phyloP scores from a whole-genome alignment of 495 filamentous ascomycete genomes.

The Venustampulla echinocandica region DNA sequence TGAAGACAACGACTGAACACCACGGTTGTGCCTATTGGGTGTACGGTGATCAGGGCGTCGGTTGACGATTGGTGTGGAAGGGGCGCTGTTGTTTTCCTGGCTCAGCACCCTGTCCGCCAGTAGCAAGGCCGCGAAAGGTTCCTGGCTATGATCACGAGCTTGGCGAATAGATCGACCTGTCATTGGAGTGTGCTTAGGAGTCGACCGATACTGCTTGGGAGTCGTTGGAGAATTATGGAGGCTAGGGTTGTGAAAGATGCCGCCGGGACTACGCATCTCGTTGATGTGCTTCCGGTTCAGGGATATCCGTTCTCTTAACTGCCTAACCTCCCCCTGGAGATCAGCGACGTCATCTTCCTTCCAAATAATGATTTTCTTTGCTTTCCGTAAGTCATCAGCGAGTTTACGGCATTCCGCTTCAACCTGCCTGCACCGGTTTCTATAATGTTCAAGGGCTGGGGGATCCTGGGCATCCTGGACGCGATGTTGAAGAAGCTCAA shows the following conservation, averaged over 20 bases:
- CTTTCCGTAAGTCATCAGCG: constrained; percentile 55
- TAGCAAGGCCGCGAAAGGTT: constrained; percentile 63
- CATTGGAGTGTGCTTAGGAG: constrained; percentile 32
- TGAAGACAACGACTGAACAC: constrained; percentile 69
- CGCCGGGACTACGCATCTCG: constrained; percentile 49
- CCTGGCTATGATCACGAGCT: constrained; percentile 17
- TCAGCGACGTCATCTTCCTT: constrained; percentile 58
- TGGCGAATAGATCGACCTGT: constrained; percentile 24
- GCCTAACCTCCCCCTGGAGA: constrained; percentile 61
- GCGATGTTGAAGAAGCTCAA: constrained; percentile 63
- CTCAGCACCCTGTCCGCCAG: constrained; percentile 66
- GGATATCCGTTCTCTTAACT: constrained; percentile 71
- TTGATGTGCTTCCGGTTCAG: constrained; percentile 82
- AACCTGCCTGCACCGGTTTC: constrained; percentile 41
- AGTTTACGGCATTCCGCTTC: constrained; percentile 56
- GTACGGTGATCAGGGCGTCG: constrained; percentile 36
- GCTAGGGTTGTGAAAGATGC: constrained; percentile 40
- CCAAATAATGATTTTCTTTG: constrained; percentile 62
- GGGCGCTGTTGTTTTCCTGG: constrained; percentile 60
- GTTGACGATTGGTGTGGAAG: constrained; percentile 45
- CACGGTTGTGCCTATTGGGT: constrained; percentile 51
- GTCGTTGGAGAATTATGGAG: constrained; percentile 20
- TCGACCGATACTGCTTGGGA: constrained; percentile 22
- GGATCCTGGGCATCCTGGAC: constrained; percentile 36
- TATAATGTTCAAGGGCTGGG: constrained; percentile 36